phyloP scores from a whole-genome alignment of 2,329 filamentous ascomycete genomes.

The Delphinella strobiligena region DNA sequence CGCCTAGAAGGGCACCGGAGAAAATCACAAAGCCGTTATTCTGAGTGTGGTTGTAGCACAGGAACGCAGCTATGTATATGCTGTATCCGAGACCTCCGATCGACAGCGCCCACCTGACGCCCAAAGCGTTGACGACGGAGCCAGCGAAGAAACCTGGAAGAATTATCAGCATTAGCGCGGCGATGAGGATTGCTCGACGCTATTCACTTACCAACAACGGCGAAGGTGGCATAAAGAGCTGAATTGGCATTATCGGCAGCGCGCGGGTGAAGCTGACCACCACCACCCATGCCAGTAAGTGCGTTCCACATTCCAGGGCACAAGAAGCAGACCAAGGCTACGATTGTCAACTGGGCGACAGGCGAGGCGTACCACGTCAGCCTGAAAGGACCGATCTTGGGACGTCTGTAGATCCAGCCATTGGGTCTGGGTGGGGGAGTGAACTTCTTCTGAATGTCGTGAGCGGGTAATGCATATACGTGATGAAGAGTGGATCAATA shows the following conservation, averaged over 20 bases:
- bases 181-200: no score
- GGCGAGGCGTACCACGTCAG: constrained; percentile 40
- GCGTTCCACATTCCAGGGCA: constrained; percentile 44
- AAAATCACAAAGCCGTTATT: constrained; percentile 65
- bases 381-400: constrained; percentile 28
- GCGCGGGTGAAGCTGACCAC: constrained; percentile 34
- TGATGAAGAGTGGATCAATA: no score
- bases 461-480: no score
- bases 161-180: background rate
- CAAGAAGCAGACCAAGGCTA: constrained; percentile 41
- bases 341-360: constrained; percentile 35
- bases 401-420: constrained; percentile 36
- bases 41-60: constrained; percentile 56
- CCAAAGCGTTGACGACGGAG: constrained; percentile 66
- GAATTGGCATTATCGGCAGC: constrained; percentile 54
- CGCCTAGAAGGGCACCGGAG: constrained; percentile 61
- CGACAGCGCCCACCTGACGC: constrained; percentile 54
- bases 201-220: constrained; percentile 33
- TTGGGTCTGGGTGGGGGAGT: no score
- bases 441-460: no score
- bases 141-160: constrained; percentile 44
- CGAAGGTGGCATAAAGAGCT: constrained; percentile 62
- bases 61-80: constrained; percentile 59
- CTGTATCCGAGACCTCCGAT: constrained; percentile 68
- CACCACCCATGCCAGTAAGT: constrained; percentile 38